Conservation (phyloP, 768 basidiomycete species). For the Hysterangium stoloniferum region DNA sequence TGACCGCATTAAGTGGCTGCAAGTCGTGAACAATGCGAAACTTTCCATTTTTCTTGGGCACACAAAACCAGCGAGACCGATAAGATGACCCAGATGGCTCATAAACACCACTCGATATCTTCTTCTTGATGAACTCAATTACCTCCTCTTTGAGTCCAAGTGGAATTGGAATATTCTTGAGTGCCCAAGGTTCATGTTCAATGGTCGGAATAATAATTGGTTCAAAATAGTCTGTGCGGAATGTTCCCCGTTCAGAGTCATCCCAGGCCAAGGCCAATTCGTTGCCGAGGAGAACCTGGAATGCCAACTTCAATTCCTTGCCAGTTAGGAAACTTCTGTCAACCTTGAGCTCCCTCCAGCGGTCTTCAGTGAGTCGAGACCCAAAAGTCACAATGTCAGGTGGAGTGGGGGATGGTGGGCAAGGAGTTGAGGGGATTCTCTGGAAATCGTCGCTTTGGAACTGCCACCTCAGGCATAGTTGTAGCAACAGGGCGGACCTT, state of each 20-base stretch:
- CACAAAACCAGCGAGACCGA: slow-evolving; percentile 31
- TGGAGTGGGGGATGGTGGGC: slow-evolving; percentile 11
- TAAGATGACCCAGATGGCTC: slow-evolving; percentile 31
- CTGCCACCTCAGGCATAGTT: slow-evolving; percentile 18
- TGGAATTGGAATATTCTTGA: slow-evolving; percentile 29
- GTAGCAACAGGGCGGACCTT: slow-evolving; percentile 24
- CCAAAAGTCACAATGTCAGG: slow-evolving; percentile 12
- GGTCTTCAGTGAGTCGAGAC: slow-evolving; percentile 16
- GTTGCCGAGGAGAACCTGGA: slow-evolving; percentile 25
- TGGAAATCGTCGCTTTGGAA: slow-evolving; percentile 14
- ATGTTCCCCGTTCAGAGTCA: slow-evolving; percentile 16
- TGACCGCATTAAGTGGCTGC: slow-evolving; percentile 32
- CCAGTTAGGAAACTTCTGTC: slow-evolving; percentile 24
- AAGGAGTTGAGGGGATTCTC: neutral
- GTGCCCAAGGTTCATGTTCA: slow-evolving; percentile 30
- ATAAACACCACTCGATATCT: slow-evolving; percentile 30
- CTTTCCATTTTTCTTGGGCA: slow-evolving; percentile 32
- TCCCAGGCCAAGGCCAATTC: slow-evolving; percentile 12
- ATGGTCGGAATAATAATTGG: slow-evolving; percentile 27
- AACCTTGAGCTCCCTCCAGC: slow-evolving; percentile 10
- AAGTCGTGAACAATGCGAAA: slow-evolving; percentile 30
- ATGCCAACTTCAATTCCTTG: slow-evolving; percentile 25
- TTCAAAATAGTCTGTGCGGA: slow-evolving; percentile 22
- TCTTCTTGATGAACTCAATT: slow-evolving; percentile 23
- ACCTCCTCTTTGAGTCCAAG: slow-evolving; percentile 26